Evolutionary conservation across 2,329 filamentous ascomycete genomes (phyloP), one percentile per base, ranked within the genome.

Genomic region (Ophidiomyces ophidiicola): DNA sequence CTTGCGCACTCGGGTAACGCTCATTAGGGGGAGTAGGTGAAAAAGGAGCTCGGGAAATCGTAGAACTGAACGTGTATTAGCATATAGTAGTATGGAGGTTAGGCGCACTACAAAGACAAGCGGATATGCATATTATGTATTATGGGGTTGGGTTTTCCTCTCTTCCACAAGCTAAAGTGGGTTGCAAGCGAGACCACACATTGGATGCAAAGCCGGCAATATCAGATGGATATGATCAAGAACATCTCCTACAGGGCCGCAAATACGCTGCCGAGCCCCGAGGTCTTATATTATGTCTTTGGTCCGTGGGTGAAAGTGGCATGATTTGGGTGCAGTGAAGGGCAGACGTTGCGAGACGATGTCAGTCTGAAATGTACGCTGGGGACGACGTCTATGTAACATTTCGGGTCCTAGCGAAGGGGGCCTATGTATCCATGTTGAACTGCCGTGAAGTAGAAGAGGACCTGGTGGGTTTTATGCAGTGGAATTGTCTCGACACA

Each of bases 321-420:
- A 17, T 8, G 11, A 5, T 41, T 35, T 41, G 14, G 38, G 32
- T 41, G 38, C 31, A 36, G 15, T 36, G 24, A 19, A 41, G 32
- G 38, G 38, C 31, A 35, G 38, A 41, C 24, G 38, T 41, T 41
- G 33, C 17, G 19, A 28, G 33, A 26, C 23, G 41, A 37, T 28
- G 28, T 32, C 42, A 40, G 42, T 36, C 42, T 44, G 37, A 44
- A 41, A 44, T 44, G 38, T 44, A 44, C 41, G 37, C 41, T 25
- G 41, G 28, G 21, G n/a, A 37, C 24, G 11, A 12, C 17, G 34
- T 26, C 29, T 14, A 29, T 15, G 30, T 14, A 14, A n/a, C n/a
- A n/a, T n/a, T n/a, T 8, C 25, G 20, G 14, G 28, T 8, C 26
- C 30, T 29, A 39, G 23, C 25, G 31, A 17, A 28, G 24, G n/a